phyloP scores from a whole-genome alignment of 129 eudicot genomes.

The sunflower (Helianthus annuus) region DNA sequence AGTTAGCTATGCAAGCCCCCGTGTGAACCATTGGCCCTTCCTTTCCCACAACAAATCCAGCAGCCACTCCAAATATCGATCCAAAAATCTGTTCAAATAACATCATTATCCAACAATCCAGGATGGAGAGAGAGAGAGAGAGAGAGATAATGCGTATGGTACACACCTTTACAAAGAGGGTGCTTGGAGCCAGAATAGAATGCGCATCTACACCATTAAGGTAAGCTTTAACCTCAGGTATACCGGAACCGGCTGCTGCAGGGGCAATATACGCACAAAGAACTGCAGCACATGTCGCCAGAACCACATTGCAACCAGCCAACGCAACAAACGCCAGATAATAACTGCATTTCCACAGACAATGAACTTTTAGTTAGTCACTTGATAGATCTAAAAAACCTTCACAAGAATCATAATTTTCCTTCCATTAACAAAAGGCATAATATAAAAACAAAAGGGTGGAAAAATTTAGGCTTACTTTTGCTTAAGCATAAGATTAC shows the following conservation, averaged over 20 bases:
- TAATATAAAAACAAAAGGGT: constrained; percentile 15
- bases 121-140: background rate
- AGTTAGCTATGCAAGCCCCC: constrained; percentile 95
- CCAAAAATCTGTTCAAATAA: constrained; percentile 69
- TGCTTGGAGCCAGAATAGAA: constrained; percentile 93
- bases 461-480: constrained; percentile 45
- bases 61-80: constrained; percentile 91
- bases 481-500: constrained; percentile 72
- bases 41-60: constrained; percentile 98
- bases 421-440: constrained; percentile 4
- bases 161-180: constrained; percentile 93
- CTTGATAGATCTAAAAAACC: constrained; percentile 13
- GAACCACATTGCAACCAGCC: constrained; percentile 73
- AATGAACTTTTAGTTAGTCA: constrained; percentile 31
- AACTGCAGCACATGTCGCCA: constrained; percentile 80
- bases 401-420: background rate
- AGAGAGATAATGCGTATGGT: constrained; percentile 5
- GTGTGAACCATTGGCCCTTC: constrained; percentile 99
- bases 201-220: constrained; percentile 98
- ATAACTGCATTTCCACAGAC: constrained; percentile 57
- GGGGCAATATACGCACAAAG: constrained; percentile 97
- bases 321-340: constrained; percentile 71
- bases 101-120: constrained; percentile 7
- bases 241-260: constrained; percentile 99
- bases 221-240: constrained; percentile 98